phyloP scores from a whole-genome alignment of 148 eudicot species.

The Beta vulgaris region DNA sequence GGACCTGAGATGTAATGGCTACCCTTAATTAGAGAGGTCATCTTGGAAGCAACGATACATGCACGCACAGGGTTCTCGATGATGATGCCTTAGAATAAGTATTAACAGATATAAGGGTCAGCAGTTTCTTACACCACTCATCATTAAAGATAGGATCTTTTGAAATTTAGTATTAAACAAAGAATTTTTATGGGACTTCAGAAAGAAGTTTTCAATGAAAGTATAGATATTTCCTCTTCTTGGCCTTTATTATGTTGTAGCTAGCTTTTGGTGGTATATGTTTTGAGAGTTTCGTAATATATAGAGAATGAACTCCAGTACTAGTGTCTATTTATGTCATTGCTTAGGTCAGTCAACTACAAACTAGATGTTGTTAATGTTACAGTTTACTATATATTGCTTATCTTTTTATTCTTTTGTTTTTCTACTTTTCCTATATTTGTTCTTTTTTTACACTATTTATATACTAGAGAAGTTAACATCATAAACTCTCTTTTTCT shows the following conservation, averaged over 20 bases:
- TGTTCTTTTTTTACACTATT: too few species aligned
- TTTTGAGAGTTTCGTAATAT: constrained; percentile 9
- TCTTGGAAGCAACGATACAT: constrained; percentile 74
- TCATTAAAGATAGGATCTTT: constrained; percentile 7
- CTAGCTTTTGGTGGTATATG: neutral
- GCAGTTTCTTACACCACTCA: constrained; percentile 14
- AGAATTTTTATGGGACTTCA: neutral
- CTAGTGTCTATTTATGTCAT: constrained; percentile 42
- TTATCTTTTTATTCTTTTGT: neutral
- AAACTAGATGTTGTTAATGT: constrained; percentile 49
- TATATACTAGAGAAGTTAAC: too few species aligned
- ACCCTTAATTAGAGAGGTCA: constrained; percentile 39
- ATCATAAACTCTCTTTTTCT: too few species aligned
- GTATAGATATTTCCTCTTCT: neutral
- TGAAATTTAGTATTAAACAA: neutral
- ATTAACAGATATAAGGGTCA: constrained; percentile 29
- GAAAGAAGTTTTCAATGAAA: neutral
- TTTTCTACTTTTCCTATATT: neutral
- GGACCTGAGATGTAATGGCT: constrained; percentile 83
- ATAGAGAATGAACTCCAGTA: constrained; percentile 26
- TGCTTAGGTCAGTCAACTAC: constrained; percentile 66
- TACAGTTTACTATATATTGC: neutral
- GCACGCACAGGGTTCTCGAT: constrained; percentile 54
- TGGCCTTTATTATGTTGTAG: neutral
- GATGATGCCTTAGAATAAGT: constrained; percentile 39